Conservation (phyloP, 1,284 basidiomycete genomes). For the Cryptococcus maquisensis region DNA sequence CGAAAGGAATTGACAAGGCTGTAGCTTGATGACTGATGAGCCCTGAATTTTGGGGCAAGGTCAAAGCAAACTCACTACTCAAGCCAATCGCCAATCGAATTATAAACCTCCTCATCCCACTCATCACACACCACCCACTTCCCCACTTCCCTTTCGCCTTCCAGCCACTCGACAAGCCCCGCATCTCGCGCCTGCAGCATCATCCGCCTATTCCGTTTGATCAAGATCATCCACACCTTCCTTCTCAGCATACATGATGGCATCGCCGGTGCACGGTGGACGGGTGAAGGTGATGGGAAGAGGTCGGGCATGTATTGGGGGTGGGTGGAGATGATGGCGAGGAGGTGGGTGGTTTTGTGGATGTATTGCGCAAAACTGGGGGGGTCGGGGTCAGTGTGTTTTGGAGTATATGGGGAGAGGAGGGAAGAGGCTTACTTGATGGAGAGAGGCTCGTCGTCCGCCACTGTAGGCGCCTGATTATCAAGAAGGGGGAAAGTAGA, state of each 20-base stretch:
- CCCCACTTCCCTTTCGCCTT: slow-evolving; percentile 16
- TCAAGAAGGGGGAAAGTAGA: too few species aligned
- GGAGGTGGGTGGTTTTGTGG: slow-evolving; percentile 31
- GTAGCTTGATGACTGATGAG: too few species aligned
- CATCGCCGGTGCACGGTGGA: slow-evolving; percentile 24
- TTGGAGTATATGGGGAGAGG: too few species aligned
- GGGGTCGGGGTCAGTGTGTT: slow-evolving; percentile 27
- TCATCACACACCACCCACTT: slow-evolving; percentile 36
- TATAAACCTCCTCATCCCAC: too few species aligned
- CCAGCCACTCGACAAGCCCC: slow-evolving; percentile 40
- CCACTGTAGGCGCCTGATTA: background rate
- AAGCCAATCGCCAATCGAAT: too few species aligned
- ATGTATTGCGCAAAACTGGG: slow-evolving; percentile 20
- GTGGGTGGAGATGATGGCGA: slow-evolving; percentile 34
- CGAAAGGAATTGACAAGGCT: too few species aligned
- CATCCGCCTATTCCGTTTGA: slow-evolving; percentile 36
- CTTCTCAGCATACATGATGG: slow-evolving; percentile 47
- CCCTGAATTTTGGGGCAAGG: too few species aligned
- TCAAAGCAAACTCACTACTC: too few species aligned
- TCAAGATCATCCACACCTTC: slow-evolving; percentile 39
- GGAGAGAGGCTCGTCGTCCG: background rate
- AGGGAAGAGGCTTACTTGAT: too few species aligned
- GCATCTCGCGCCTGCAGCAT: slow-evolving; percentile 24
- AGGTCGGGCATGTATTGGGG: slow-evolving; percentile 26
- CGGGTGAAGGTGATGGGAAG: too few species aligned